These are phyloP conservation scores for Achlya hypogyna DNA, from an alignment of 352 stramenopile species.

Conservation along the genomic window DNA sequence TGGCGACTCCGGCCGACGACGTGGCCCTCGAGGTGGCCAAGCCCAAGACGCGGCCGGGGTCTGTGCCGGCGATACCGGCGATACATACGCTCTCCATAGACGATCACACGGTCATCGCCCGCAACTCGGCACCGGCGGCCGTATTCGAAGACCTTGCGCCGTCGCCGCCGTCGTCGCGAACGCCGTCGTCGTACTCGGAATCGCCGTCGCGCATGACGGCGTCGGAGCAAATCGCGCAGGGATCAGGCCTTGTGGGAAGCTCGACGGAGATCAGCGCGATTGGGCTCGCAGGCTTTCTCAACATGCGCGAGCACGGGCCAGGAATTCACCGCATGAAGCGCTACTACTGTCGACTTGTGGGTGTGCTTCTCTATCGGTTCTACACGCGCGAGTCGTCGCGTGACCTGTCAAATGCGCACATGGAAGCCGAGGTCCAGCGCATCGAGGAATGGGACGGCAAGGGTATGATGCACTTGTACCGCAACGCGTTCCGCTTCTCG, in stretches of 20 bases:
- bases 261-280: conserved; percentile 18
- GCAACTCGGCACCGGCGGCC: background rate
- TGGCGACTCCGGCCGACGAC: background rate
- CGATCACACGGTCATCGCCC: background rate
- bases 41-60: background rate
- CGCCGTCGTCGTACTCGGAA: background rate
- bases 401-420: conserved; percentile 51
- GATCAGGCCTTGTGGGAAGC: background rate
- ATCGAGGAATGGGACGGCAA: conserved; percentile 81
- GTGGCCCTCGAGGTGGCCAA: background rate
- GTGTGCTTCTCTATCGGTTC: conserved; percentile 71
- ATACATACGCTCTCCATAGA: background rate
- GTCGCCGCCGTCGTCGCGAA: background rate
- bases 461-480: conserved; percentile 71
- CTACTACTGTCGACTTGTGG: conserved; percentile 73
- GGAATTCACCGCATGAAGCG: conserved; percentile 82
- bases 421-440: conserved; percentile 60
- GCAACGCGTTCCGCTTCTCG: conserved; percentile 76
- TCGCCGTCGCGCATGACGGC: background rate
- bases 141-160: background rate
- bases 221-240: background rate
- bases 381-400: conserved; percentile 31
- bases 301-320: conserved; percentile 74
- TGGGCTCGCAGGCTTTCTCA: conserved; percentile 64
- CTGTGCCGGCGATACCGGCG: background rate